Percentiles rank a stretch among this genome's conserved stretches.
These are phyloP conservation scores for Diutina ranongensis DNA, from an alignment of 1,139 yeast species.

Conservation along the genomic window DNA sequence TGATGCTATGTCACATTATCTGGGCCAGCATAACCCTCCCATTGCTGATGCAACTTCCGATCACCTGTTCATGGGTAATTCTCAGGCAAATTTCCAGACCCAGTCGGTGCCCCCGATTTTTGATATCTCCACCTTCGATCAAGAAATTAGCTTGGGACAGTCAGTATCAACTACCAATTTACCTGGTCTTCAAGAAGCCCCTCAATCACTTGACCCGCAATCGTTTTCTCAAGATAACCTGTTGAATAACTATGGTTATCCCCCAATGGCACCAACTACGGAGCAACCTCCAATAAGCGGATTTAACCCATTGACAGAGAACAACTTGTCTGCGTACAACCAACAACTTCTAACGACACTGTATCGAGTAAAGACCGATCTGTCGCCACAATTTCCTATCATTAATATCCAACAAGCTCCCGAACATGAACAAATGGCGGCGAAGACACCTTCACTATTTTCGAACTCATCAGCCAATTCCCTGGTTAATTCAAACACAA, in stretches of 20 bases:
- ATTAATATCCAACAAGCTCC: constrained; percentile 26
- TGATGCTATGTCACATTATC: constrained; percentile 27
- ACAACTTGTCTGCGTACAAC: constrained; percentile 15
- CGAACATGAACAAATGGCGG: constrained; percentile 19
- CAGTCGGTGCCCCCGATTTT: constrained; percentile 7
- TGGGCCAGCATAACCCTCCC: constrained; percentile 9
- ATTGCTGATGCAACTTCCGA: constrained; percentile 6
- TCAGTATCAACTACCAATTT: constrained; percentile 30
- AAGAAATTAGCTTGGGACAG: constrained; percentile 30
- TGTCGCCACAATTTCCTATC: constrained; percentile 11
- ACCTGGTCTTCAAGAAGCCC: constrained; percentile 8
- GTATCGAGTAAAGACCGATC: background rate
- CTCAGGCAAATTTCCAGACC: constrained; percentile 8
- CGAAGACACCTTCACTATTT: constrained; percentile 33
- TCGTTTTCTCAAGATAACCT: background rate
- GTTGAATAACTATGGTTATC: background rate
- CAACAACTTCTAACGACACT: constrained; percentile 10
- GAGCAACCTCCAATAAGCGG: background rate
- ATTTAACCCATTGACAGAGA: constrained; percentile 18
- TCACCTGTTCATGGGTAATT: background rate
- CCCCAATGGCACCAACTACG: background rate
- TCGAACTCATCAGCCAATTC: constrained; percentile 30
- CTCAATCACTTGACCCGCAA: background rate
- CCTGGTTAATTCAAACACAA: constrained; percentile 9
- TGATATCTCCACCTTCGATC: constrained; percentile 15